Evolutionary conservation across 2,329 filamentous ascomycete genomes (phyloP).

Genomic region (Macroventuria anomochaeta): DNA sequence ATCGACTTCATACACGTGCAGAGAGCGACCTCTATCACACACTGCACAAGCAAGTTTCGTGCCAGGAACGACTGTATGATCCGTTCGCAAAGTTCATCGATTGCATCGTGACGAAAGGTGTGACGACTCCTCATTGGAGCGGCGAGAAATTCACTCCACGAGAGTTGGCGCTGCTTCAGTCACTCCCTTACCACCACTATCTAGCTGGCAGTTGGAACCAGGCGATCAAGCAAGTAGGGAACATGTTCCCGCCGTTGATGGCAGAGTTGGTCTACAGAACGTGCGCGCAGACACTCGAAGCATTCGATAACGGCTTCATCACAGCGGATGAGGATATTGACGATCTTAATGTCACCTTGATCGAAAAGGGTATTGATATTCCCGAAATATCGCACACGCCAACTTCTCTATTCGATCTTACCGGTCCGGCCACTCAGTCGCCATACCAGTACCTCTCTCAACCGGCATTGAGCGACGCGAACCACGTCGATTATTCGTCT

Average conservation of each 20-base stretch:
- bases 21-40: slow-evolving; percentile 26
- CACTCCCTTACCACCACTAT: slow-evolving; percentile 14
- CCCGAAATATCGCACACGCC: neutral
- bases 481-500: neutral
- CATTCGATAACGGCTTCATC: slow-evolving; percentile 36
- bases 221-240: slow-evolving; percentile 12
- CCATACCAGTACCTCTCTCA: neutral
- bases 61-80: neutral
- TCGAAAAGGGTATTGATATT: slow-evolving; percentile 12
- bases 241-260: slow-evolving; percentile 25
- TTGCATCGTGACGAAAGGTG: neutral
- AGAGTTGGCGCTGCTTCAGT: slow-evolving; percentile 30
- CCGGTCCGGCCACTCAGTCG: neutral
- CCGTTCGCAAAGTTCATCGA: neutral
- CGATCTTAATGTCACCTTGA: slow-evolving; percentile 22
- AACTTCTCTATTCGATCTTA: neutral
- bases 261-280: slow-evolving; percentile 16
- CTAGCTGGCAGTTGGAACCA: slow-evolving; percentile 19
- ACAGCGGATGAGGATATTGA: slow-evolving; percentile 30
- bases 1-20: neutral
- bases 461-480: neutral
- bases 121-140: neutral
- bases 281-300: slow-evolving; percentile 24
- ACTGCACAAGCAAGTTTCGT: neutral
- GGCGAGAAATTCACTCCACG: neutral